Evolutionary conservation across 306 rosid species (phyloP).

Genomic region (Styphnolobium japonicum): DNA sequence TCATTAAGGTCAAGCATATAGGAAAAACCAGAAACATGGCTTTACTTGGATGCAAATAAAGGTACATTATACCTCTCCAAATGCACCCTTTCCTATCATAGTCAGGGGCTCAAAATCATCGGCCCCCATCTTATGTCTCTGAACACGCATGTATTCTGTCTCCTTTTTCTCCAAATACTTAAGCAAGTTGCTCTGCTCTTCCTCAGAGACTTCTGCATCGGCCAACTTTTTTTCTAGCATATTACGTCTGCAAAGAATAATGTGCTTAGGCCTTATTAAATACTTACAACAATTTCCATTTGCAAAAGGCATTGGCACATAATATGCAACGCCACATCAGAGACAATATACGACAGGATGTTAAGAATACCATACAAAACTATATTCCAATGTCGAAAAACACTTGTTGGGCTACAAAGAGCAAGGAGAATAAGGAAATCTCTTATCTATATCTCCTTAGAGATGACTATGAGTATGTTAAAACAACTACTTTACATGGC

Average conservation of each 20-base stretch:
- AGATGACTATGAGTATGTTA: neutral
- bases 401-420: neutral
- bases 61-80: conserved; percentile 73
- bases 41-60: conserved; percentile 2
- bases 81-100: conserved; percentile 89
- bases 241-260: conserved; percentile 55
- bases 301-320: neutral
- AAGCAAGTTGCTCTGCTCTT: conserved; percentile 73
- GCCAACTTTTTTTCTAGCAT: conserved; percentile 78
- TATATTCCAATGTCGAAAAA: neutral
- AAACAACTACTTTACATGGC: neutral
- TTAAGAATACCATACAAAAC: neutral
- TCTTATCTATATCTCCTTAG: neutral
- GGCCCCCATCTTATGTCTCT: conserved; percentile 87
- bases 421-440: conserved; percentile 4
- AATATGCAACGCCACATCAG: neutral
- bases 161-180: conserved; percentile 78
- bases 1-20: neutral
- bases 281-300: neutral
- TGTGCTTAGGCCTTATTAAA: neutral
- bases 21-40: neutral
- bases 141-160: conserved; percentile 86
- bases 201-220: conserved; percentile 86
- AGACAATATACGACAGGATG: neutral
- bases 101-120: conserved; percentile 86